Evolutionary conservation across 371 early-diverging fungal genomes (phyloP).

Genomic region (Mucor mucedo): DNA sequence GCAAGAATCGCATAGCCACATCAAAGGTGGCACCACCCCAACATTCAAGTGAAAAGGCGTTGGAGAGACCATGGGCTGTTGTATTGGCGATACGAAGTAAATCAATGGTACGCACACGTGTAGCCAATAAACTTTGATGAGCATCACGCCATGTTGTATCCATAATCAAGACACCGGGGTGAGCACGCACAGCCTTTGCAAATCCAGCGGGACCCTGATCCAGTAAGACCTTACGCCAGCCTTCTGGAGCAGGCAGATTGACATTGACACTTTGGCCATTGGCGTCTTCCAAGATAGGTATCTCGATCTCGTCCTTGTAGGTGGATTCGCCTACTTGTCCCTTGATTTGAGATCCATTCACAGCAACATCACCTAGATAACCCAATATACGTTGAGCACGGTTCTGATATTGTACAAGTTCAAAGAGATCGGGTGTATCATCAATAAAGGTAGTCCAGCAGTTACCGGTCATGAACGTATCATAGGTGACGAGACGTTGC

Average conservation of each 20-base stretch:
- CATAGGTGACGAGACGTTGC: slow-evolving; percentile 81
- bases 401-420: slow-evolving; percentile 72
- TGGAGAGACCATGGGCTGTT: slow-evolving; percentile 84
- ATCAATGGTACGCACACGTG: slow-evolving; percentile 88
- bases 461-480: slow-evolving; percentile 72
- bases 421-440: slow-evolving; percentile 88
- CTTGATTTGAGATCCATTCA: slow-evolving; percentile 90
- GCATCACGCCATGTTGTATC: slow-evolving; percentile 97
- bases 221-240: slow-evolving; percentile 88
- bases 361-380: slow-evolving; percentile 87
- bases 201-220: slow-evolving; percentile 87
- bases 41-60: slow-evolving; percentile 90
- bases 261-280: slow-evolving; percentile 52
- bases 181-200: slow-evolving; percentile 85
- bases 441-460: slow-evolving; percentile 98
- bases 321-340: slow-evolving; percentile 79
- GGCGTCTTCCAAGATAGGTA: slow-evolving; percentile 59
- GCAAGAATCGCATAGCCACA: slow-evolving; percentile 91
- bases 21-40: slow-evolving; percentile 97
- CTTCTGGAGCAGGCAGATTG: slow-evolving; percentile 65
- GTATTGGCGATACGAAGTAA: slow-evolving; percentile 78
- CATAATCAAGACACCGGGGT: slow-evolving; percentile 86
- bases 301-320: slow-evolving; percentile 60
- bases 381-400: slow-evolving; percentile 86
- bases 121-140: slow-evolving; percentile 91